Conservation (phyloP, 441 rosid genomes). For the Bruguiera hainesii region DNA sequence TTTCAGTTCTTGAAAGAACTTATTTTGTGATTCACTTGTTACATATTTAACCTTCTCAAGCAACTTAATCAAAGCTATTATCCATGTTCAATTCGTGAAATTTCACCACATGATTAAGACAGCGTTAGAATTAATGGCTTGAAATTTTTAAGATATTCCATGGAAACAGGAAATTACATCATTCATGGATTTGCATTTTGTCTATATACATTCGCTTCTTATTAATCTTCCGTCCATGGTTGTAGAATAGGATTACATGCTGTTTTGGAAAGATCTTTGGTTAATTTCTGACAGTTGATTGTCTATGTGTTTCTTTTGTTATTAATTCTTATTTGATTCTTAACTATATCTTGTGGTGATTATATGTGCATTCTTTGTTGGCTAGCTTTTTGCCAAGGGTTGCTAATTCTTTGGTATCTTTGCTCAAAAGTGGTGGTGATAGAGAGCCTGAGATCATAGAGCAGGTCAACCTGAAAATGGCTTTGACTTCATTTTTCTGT, state of each 20-base stretch:
- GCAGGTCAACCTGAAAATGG: conserved; percentile 50
- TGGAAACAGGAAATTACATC: no score
- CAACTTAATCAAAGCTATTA: no score
- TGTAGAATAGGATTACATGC: background rate
- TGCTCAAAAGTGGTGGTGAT: conserved; percentile 77
- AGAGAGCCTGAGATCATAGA: conserved; percentile 90
- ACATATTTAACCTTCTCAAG: no score
- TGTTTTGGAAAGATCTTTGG: background rate
- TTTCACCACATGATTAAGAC: no score
- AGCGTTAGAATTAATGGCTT: no score
- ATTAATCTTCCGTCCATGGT: no score
- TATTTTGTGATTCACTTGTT: no score
- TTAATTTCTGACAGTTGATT: background rate
- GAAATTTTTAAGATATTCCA: no score
- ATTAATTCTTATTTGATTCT: conserved; percentile 1
- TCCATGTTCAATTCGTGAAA: no score
- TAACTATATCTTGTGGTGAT: conserved; percentile 9
- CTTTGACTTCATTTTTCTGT: background rate
- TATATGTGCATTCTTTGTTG: conserved; percentile 18
- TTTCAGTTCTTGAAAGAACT: no score
- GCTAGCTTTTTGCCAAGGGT: conserved; percentile 70
- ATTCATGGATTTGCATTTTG: no score
- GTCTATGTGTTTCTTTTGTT: conserved; percentile 1
- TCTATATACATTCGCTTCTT: no score
- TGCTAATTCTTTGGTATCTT: conserved; percentile 53